Evolutionary conservation across 2,329 filamentous ascomycete species (phyloP).

Genomic region (Diatrype stigma): DNA sequence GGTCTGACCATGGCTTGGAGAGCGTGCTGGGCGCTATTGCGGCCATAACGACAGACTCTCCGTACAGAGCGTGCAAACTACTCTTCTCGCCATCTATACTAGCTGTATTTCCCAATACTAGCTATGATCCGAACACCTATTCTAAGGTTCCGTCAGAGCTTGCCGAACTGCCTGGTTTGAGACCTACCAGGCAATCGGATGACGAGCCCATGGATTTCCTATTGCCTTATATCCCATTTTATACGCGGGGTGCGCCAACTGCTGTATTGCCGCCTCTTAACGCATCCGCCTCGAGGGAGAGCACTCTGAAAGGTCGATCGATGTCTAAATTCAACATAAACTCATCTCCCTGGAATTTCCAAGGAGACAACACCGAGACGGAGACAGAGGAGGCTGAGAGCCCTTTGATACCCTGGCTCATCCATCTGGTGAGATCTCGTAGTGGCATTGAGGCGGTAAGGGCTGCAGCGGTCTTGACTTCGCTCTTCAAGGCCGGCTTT

Average conservation of each 20-base stretch:
- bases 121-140: conserved; percentile 46
- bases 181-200: conserved; percentile 40
- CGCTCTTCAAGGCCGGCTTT: conserved; percentile 65
- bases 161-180: conserved; percentile 49
- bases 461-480: conserved; percentile 65
- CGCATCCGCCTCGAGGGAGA: conserved; percentile 35
- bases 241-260: conserved; percentile 27
- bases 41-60: conserved; percentile 73
- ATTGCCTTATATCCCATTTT: conserved; percentile 51
- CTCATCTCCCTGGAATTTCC: conserved; percentile 19
- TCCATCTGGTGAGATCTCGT: conserved; percentile 57
- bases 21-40: conserved; percentile 74
- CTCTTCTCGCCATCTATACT: conserved; percentile 65
- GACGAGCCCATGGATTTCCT: conserved; percentile 60
- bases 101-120: conserved; percentile 61
- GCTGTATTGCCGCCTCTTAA: conserved; percentile 52
- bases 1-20: conserved; percentile 55
- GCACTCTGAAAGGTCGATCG: conserved; percentile 24
- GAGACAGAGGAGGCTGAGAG: conserved; percentile 61
- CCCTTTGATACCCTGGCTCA: conserved; percentile 68
- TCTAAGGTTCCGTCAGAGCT: conserved; percentile 47
- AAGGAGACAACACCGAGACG: conserved; percentile 27
- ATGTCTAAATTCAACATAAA: conserved; percentile 23
- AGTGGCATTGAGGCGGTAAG: conserved; percentile 58
- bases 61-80: conserved; percentile 69